Percentiles rank a stretch among this genome's conserved stretches.
phyloP scores from a whole-genome alignment of 495 filamentous ascomycete species.

The Penicillium maclennaniae region DNA sequence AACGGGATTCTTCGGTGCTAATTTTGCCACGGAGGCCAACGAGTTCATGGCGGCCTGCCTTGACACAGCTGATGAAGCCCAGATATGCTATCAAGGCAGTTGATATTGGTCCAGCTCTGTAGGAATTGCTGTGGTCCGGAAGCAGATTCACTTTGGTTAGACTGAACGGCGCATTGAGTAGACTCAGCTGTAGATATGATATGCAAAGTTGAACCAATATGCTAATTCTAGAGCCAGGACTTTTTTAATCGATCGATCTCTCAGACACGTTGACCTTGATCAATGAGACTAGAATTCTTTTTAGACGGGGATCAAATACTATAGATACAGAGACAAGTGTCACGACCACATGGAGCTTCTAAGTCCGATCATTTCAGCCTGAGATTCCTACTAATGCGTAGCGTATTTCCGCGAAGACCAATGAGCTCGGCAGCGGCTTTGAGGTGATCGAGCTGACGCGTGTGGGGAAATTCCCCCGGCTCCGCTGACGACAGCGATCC shows the following conservation, averaged over 20 bases:
- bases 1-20: constrained; percentile 50
- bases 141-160: constrained; percentile 52
- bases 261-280: too few species aligned
- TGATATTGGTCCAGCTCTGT: constrained; percentile 53
- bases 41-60: constrained; percentile 53
- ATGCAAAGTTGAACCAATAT: not conserved
- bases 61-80: constrained; percentile 50
- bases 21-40: constrained; percentile 54
- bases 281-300: too few species aligned
- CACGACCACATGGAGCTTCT: too few species aligned
- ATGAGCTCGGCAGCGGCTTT: not conserved
- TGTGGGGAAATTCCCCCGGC: not conserved
- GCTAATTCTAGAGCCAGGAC: too few species aligned
- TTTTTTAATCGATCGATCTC: too few species aligned
- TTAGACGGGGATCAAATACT: not conserved
- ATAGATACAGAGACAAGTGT: too few species aligned
- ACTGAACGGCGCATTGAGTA: constrained; percentile 43
- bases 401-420: too few species aligned
- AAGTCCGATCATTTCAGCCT: too few species aligned
- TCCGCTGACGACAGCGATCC: not conserved
- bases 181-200: constrained; percentile 17
- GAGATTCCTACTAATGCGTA: too few species aligned
- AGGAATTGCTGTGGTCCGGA: constrained; percentile 52
- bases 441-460: not conserved
- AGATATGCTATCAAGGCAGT: constrained; percentile 53